Base-by-base conservation (phyloP, 2,329 filamentous ascomycete species). In the Alternaria novae-zelandiae region DNA sequence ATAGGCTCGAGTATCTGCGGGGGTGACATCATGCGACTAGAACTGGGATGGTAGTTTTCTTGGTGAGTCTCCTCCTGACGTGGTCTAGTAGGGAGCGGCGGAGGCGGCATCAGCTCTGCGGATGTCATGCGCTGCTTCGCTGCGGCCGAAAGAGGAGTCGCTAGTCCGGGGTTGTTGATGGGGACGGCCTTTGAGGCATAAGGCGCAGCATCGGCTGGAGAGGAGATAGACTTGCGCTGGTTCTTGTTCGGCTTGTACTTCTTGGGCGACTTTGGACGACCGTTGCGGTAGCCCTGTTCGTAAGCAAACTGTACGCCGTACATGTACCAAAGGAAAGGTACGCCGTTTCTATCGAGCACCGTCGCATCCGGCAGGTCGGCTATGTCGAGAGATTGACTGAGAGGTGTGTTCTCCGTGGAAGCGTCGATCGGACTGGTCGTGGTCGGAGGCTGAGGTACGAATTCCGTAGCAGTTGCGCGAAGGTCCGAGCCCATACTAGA, bases 261-360 rank as follows among this genome's bases (percentile, higher is more conserved):
- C 45, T 64, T 72, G 0, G 72, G 73, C 3, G 71, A 69, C 47
- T 53, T 74, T 55, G 59, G 63, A 47, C 61, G 66, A 25, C 59
- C 68, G 25, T 64, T 66, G 17, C 58, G 51, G 10, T 59, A 65
- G 8, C 63, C 57, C 23, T 66, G 58, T 36, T 69, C 63, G 26
- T 70, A 70, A 5, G 68, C 62, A 20, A 69, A 66, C 15, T 70
- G 70, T 4, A 74, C 59, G 1, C 73, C 68, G 45, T 77, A 75
- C 74, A 78, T 75, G 57, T 74, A 67, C 51, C 75, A 75, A 36
- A 71, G 69, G 67, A 73, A 73, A 3, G 74, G 74, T 9, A 75
- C 70, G 0, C 73, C 71, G 47, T 73, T 70, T 20, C 50, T 59
- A 50, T 77, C 76, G 6, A 75, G 57, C 6, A 63, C 54, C 44